Evolutionary conservation across 768 basidiomycete genomes (phyloP), one percentile per base, ranked within the genome.

Genomic region (Dacryopinax spathularia): DNA sequence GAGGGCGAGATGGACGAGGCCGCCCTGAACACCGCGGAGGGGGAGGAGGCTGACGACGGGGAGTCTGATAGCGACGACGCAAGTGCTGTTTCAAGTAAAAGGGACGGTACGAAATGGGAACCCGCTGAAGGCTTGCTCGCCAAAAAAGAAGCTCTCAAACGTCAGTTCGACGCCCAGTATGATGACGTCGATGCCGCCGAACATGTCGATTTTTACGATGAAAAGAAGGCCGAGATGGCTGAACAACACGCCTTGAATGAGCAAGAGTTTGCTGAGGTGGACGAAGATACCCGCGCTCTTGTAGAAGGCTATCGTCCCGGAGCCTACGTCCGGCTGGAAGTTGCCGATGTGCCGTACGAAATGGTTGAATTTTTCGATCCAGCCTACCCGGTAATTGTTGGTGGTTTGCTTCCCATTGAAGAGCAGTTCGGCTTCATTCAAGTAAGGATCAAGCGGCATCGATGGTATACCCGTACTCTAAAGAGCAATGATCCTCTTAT

Each of bases 401-500:
- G 96, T 15, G 96, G 95, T 0, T 80, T 98, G 6, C 80, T 94
- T 2, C 81, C 89, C 0, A 83, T 90, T 0, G 96, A 99, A 75
- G 90, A 94, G 74, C 82, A 86, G 22, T 92, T 96, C 70, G 94
- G 93, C 1, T 95, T 86, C 76, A 80, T 97, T 20, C 94, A 97
- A 74, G 93, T 94, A 33, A 84, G 96, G 62, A 85, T 98, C 74
- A 99, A 99, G 76, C 82, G 94, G 63, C 96, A 99, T 73, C 82
- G 96, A 62, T 98, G 95, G 95, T 91, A 85, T 75, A 78, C 82
- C 7, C 83, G 83, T 70, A 94, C 91, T 1, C 82, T 98, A 67
- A 99, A 99, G 79, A 96, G 87, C 48, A 97, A 98, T 74, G 91
- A 98, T 73, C 96, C 96, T 0, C 81, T 99, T 63, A 89, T 98